Evolutionary conservation across 1,139 yeast species (phyloP), one percentile per base, ranked within the genome.

Genomic region (Suzukiozyma palmioleophila): DNA sequence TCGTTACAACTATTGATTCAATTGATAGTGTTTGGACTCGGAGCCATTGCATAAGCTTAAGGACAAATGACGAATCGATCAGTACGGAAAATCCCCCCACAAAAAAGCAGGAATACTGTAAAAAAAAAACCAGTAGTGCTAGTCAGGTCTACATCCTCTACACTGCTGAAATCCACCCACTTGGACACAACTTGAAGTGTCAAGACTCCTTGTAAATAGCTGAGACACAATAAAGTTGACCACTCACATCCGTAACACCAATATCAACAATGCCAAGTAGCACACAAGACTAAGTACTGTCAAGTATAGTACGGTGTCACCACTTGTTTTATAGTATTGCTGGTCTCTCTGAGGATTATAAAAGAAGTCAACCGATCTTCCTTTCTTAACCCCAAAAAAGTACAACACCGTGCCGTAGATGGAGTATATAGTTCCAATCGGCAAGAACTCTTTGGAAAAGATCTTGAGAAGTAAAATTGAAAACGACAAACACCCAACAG

Each of bases 1-100:
- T 81, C 96, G 1, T 61, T 88, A 33, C 98, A 92, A 59, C 68
- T 89, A 41, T 64, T 92, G 13, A 73, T 92, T 26, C 98, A 92
- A 59, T 66, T 88, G 39, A 63, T 92, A 12, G 74, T 92, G 27
- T 78, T 92, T 71, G 87, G 96, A 29, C 69, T 90, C 26, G 95
- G 95, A 1, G 77, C 69, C 4, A 53, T 66, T 30, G 47, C 51
- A 25, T 48, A 40, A 36, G 16, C 13, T n/a, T n/a, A 8, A 32
- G 26, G 12, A 26, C 25, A n/a, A 27, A 9, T 8, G 10, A 6
- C 11, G 10, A 9, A 8, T 36, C 35, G 12, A 34, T 26, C 12
- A 21, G n/a, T 22, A 12, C 26, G 3, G n/a, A n/a, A n/a, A n/a
- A n/a, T n/a, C n/a, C n/a, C n/a, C n/a, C n/a, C n/a, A n/a, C n/a